These are phyloP conservation scores for Coniosporium tulheliwenetii DNA, from an alignment of 2,329 filamentous ascomycete species.

Conservation along the genomic window DNA sequence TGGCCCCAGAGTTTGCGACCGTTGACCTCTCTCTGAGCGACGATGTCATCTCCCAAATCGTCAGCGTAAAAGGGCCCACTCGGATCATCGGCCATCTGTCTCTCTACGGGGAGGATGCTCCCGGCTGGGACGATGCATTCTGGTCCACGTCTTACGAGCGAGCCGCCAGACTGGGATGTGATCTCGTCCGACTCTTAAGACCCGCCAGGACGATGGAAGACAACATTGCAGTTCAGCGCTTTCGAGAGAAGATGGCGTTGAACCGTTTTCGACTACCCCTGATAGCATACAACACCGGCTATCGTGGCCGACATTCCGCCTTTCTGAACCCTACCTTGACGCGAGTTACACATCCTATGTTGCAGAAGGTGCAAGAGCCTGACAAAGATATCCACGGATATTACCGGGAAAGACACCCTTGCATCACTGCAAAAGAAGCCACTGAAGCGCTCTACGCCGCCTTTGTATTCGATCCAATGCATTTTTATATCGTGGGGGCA, in stretches of 20 bases:
- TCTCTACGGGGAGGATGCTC: slow-evolving; percentile 25
- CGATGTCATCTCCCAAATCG: slow-evolving; percentile 32
- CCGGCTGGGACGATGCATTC: slow-evolving; percentile 40
- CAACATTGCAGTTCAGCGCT: slow-evolving; percentile 42
- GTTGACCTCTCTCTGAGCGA: slow-evolving; percentile 45
- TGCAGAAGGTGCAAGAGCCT: slow-evolving; percentile 8
- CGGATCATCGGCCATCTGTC: slow-evolving; percentile 42
- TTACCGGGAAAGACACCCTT: slow-evolving; percentile 13
- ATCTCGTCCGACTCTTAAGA: slow-evolving; percentile 46
- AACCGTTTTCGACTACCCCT: slow-evolving; percentile 29
- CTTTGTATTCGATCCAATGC: slow-evolving; percentile 52
- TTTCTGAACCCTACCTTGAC: slow-evolving; percentile 52
- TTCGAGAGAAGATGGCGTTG: slow-evolving; percentile 33
- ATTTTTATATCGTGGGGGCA: slow-evolving; percentile 59
- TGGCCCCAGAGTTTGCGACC: slow-evolving; percentile 44
- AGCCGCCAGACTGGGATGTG: slow-evolving; percentile 40
- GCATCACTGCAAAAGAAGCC: slow-evolving; percentile 45
- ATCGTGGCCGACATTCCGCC: slow-evolving; percentile 45
- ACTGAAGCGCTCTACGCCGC: slow-evolving; percentile 51
- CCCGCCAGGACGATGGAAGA: slow-evolving; percentile 42
- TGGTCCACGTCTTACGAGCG: slow-evolving; percentile 43
- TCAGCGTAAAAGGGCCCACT: slow-evolving; percentile 36
- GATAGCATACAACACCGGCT: slow-evolving; percentile 50
- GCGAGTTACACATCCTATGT: slow-evolving; percentile 37
- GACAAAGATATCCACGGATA: too few relatives aligned